These are phyloP conservation scores for Sutorius australiensis DNA, from an alignment of 768 basidiomycete species.

Conservation along the genomic window DNA sequence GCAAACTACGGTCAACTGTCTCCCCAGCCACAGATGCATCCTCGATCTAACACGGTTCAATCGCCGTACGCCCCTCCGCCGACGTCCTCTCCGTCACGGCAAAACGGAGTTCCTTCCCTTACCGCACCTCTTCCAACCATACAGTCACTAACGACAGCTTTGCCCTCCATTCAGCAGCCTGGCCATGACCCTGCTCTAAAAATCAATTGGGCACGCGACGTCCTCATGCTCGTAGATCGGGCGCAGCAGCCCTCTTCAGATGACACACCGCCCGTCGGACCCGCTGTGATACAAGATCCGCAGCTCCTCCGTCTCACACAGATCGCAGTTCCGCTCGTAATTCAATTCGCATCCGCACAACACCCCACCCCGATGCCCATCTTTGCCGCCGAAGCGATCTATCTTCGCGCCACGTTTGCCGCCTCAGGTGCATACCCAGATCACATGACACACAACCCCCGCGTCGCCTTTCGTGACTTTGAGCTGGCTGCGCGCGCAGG, in stretches of 20 bases:
- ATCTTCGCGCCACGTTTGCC: slow-evolving; percentile 70
- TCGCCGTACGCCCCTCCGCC: slow-evolving; percentile 19
- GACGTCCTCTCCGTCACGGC: slow-evolving; percentile 23
- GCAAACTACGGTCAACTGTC: slow-evolving; percentile 25
- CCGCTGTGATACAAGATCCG: slow-evolving; percentile 54
- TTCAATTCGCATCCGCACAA: slow-evolving; percentile 47
- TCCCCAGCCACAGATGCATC: slow-evolving; percentile 20
- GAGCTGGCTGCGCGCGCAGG: slow-evolving; percentile 80
- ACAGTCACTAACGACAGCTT: slow-evolving; percentile 50
- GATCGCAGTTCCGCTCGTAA: slow-evolving; percentile 60
- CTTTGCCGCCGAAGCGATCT: slow-evolving; percentile 68
- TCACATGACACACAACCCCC: slow-evolving; percentile 60
- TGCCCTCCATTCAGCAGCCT: slow-evolving; percentile 50
- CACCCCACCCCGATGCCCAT: slow-evolving; percentile 35
- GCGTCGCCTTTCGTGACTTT: slow-evolving; percentile 85
- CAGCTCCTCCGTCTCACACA: slow-evolving; percentile 57
- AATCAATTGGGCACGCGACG: slow-evolving; percentile 79
- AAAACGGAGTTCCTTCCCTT: slow-evolving; percentile 41
- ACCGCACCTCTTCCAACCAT: slow-evolving; percentile 70
- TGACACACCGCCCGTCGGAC: slow-evolving; percentile 46
- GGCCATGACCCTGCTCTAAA: slow-evolving; percentile 55
- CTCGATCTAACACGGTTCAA: slow-evolving; percentile 15
- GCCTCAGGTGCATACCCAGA: slow-evolving; percentile 70
- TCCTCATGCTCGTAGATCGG: slow-evolving; percentile 74
- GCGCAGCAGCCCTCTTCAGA: slow-evolving; percentile 32